phyloP scores from a whole-genome alignment of 495 filamentous ascomycete genomes.

The Neurospora sp. region DNA sequence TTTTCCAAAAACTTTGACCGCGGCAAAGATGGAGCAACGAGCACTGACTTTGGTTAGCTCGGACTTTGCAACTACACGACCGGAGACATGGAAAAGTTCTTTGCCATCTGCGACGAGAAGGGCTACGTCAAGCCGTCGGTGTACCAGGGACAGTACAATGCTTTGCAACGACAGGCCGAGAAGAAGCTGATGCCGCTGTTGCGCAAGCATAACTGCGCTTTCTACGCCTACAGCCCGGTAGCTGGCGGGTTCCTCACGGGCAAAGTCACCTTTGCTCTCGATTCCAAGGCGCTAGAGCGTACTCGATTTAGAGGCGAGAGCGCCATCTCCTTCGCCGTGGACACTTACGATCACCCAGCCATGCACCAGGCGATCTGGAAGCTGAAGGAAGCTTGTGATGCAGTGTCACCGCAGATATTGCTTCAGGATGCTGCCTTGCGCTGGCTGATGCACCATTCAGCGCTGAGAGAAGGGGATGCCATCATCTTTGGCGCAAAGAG shows the following conservation, averaged over 20 bases:
- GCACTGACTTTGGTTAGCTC: conserved; percentile 13
- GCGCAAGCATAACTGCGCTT: conserved; percentile 30
- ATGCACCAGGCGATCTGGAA: conserved; percentile 29
- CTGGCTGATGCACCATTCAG: conserved; percentile 45
- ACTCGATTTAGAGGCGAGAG: conserved; percentile 10
- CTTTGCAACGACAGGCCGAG: conserved; percentile 30
- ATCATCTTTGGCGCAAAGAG: conserved; percentile 41
- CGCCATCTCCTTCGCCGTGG: conserved; percentile 22
- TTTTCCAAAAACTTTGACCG: background rate
- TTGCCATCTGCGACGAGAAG: conserved; percentile 32
- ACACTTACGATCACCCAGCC: conserved; percentile 32
- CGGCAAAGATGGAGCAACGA: background rate
- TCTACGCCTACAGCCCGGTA: conserved; percentile 29
- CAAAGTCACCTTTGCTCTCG: conserved; percentile 13
- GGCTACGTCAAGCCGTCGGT: conserved; percentile 35
- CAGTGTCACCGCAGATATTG: background rate
- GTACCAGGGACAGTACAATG: conserved; percentile 42
- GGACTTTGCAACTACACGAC: conserved; percentile 38
- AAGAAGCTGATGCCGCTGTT: conserved; percentile 32
- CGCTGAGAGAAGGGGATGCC: conserved; percentile 39
- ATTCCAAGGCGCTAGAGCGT: conserved; percentile 27
- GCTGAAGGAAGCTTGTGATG: conserved; percentile 24
- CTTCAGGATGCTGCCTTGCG: conserved; percentile 39
- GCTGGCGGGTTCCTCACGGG: conserved; percentile 19
- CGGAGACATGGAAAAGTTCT: conserved; percentile 30